Percentiles rank a stretch among this genome's conserved stretches.
Conservation (phyloP, 2,329 filamentous ascomycete species). For the Colletotrichum shisoi region DNA sequence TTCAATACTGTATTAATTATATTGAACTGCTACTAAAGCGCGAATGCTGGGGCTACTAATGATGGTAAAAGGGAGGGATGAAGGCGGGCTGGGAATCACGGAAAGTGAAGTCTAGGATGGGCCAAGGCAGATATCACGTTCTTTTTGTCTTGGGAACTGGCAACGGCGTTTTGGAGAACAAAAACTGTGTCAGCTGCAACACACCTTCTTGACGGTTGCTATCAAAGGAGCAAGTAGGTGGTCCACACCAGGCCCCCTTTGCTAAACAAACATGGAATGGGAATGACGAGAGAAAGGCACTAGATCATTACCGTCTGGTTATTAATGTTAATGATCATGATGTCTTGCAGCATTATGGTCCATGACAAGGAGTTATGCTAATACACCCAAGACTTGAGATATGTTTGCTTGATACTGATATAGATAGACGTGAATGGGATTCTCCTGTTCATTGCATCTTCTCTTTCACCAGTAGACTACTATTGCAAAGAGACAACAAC, state of each 20-base stretch:
- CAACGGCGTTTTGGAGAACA: conserved; percentile 36
- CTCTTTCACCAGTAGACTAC: neutral
- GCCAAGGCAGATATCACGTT: conserved; percentile 10
- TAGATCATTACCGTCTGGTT: conserved; percentile 2
- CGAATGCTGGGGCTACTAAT: conserved; percentile 23
- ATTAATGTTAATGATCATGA: conserved; percentile 26
- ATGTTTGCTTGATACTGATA: neutral
- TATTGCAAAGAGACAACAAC: too few relatives aligned
- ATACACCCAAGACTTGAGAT: neutral
- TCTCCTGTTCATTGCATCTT: neutral
- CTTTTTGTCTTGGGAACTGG: conserved; percentile 6
- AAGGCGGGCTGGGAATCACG: neutral
- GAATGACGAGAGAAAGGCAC: conserved; percentile 13
- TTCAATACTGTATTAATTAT: conserved; percentile 37
- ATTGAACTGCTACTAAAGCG: conserved; percentile 4
- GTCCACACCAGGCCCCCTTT: conserved; percentile 7
- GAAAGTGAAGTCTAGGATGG: neutral
- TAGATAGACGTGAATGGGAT: neutral
- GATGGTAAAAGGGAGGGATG: conserved; percentile 18
- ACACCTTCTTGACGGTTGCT: conserved; percentile 10
- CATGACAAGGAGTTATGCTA: neutral
- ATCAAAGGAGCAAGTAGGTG: neutral
- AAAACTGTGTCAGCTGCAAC: conserved; percentile 13
- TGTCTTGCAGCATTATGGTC: neutral
- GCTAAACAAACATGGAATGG: conserved; percentile 14